Evolutionary conservation across 202 grass and related monocot genomes (phyloP).

Genomic region (Carex sylvatica): DNA sequence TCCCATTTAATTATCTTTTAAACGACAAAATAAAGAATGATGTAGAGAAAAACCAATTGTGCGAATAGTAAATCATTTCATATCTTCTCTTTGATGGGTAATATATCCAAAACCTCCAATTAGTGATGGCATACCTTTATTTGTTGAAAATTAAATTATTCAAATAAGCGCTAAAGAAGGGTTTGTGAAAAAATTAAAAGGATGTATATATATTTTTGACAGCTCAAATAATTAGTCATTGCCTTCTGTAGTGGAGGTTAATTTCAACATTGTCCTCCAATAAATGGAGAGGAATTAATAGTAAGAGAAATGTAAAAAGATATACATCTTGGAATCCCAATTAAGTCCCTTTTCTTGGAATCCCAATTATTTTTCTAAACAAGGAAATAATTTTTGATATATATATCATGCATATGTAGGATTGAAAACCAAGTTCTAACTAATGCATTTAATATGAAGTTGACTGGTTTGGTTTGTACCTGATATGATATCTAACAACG

Average conservation of each 20-base stretch:
- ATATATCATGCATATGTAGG: not conserved
- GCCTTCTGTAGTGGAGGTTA: not conserved
- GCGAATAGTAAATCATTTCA: too few species aligned
- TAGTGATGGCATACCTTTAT: too few species aligned
- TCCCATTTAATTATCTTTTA: too few species aligned
- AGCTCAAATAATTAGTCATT: not conserved
- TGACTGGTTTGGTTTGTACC: not conserved
- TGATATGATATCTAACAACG: not conserved
- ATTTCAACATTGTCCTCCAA: not conserved
- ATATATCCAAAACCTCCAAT: too few species aligned
- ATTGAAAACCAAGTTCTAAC: not conserved
- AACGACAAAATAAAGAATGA: too few species aligned
- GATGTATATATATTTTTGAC: not conserved
- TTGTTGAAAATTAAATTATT: too few species aligned
- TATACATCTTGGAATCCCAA: not conserved
- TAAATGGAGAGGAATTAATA: not conserved
- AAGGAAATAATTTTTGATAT: not conserved
- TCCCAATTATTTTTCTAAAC: not conserved
- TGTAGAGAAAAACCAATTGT: too few species aligned
- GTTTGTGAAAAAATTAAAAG: not conserved
- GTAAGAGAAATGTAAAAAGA: not conserved
- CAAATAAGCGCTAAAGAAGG: not conserved
- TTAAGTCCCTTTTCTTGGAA: not conserved
- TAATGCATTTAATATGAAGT: conserved; percentile 7
- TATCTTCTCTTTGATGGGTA: too few species aligned